phyloP scores from a whole-genome alignment of 805 yeast species.

The Wickerhamomyces sydowiorum region DNA sequence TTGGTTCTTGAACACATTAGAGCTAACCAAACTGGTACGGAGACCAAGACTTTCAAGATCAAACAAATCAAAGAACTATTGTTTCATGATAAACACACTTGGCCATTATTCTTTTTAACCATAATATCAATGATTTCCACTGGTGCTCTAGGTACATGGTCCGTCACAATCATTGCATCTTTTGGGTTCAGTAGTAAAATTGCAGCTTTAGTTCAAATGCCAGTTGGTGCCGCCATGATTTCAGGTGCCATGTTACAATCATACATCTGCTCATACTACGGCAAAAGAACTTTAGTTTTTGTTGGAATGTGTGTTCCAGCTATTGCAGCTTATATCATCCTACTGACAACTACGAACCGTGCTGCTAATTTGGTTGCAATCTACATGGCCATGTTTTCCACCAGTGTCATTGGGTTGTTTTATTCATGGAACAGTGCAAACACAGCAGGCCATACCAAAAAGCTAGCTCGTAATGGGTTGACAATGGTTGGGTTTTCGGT shows the following conservation, averaged over 20 bases:
- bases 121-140: constrained; percentile 42
- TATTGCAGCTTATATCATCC: constrained; percentile 42
- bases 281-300: constrained; percentile 30
- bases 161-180: constrained; percentile 32
- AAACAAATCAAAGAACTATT: constrained; percentile 38
- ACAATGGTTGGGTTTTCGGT: constrained; percentile 56
- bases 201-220: constrained; percentile 48
- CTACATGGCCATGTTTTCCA: constrained; percentile 48
- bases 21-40: constrained; percentile 42
- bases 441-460: constrained; percentile 58
- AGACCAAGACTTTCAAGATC: constrained; percentile 34
- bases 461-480: constrained; percentile 45
- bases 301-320: constrained; percentile 39
- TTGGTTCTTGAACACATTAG: constrained; percentile 37
- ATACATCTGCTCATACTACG: constrained; percentile 29
- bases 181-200: constrained; percentile 38
- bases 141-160: constrained; percentile 36
- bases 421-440: constrained; percentile 60
- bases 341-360: constrained; percentile 32
- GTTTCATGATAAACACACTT: constrained; percentile 40
- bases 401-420: constrained; percentile 50
- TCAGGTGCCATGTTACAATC: constrained; percentile 34
- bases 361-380: constrained; percentile 45
- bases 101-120: constrained; percentile 42
- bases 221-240: constrained; percentile 48